Percentiles rank a stretch among this genome's conserved stretches.
phyloP scores from a whole-genome alignment of 1,284 basidiomycete genomes.

The Wallemia mellicola region DNA sequence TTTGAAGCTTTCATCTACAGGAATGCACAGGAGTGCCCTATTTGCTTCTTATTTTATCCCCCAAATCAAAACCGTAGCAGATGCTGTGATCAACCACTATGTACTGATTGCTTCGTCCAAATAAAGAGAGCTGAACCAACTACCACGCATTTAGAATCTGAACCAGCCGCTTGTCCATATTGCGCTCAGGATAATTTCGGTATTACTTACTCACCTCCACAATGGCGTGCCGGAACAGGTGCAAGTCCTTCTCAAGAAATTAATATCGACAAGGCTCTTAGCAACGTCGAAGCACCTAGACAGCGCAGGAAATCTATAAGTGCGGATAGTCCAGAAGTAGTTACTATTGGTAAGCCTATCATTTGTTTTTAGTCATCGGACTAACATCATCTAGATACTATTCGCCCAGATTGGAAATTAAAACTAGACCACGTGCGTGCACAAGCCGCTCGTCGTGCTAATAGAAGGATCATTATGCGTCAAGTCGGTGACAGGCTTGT shows the following conservation, averaged over 20 bases:
- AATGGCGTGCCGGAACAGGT: conserved; percentile 40
- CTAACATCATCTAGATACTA: conserved; percentile 31
- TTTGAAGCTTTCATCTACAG: conserved; percentile 50
- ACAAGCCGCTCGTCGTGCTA: conserved; percentile 60
- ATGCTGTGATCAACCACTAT: conserved; percentile 93
- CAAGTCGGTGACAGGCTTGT: conserved; percentile 91
- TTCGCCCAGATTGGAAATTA: conserved; percentile 78
- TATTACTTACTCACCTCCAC: conserved; percentile 57
- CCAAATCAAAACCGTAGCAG: conserved; percentile 83
- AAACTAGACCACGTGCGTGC: conserved; percentile 68
- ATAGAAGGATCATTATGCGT: conserved; percentile 87
- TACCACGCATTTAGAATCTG: conserved; percentile 64
- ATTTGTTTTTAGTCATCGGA: conserved; percentile 3
- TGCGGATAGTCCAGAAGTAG: conserved; percentile 32
- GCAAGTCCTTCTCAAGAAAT: neutral
- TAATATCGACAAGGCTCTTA: conserved; percentile 1
- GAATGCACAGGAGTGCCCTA: conserved; percentile 85
- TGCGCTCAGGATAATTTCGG: conserved; percentile 94
- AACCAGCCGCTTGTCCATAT: conserved; percentile 83
- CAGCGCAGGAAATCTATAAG: conserved; percentile 19
- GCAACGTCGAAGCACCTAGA: conserved; percentile 10
- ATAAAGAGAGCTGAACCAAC: conserved; percentile 90
- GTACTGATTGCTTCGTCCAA: conserved; percentile 96
- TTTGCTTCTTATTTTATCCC: conserved; percentile 94
- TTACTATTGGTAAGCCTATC: conserved; percentile 39